Evolutionary conservation across 345 rosid genomes (phyloP), one percentile per base, ranked within the genome.

Genomic region (Physaria fendleri): DNA sequence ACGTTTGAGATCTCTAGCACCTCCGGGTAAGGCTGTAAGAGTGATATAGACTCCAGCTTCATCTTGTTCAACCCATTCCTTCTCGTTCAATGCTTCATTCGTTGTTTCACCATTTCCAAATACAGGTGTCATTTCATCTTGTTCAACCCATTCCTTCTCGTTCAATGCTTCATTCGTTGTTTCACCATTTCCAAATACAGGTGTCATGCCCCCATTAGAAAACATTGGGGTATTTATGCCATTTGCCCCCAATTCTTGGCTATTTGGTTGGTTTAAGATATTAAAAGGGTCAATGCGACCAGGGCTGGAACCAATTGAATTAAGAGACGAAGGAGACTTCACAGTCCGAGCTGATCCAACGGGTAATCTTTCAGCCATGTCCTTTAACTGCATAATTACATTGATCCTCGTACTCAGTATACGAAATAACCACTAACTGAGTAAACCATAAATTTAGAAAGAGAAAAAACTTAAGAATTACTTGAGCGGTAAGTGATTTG

Each of bases 41-140:
- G 99, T 94, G 29, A 94, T 87, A 70, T 90, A 90, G 12, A 94
- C 97, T 58, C 99, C 97, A 29, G 90, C 93, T 71, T 94, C 96
- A 59, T 87, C 95, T 79, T 94, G 97, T 71, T 94, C 99, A 48
- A 94, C 95, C 93, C 97, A 84, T 66, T 94, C 97, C 66, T 65
- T 73, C 18, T 85, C 97, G 65, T 66, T 71, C 23, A 71, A 83
- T n/a, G 74, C 66, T 71, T 86, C 93, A 49, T 74, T 72, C 65
- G 78, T 62, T 58, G 83, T 71, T 68, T 89, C 99, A 17, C 76
- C 34, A 48, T 77, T 79, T 52, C 81, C 76, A 35, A 50, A 59
- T 47, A 47, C 63, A 20, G n/a, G n/a, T n/a, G n/a, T n/a, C n/a
- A n/a, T n/a, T 71, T 94, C 96, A 59, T 87, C 95, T 79, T 94